Base-by-base conservation (phyloP, 306 rosid genomes). In the Prunus campanulata region DNA sequence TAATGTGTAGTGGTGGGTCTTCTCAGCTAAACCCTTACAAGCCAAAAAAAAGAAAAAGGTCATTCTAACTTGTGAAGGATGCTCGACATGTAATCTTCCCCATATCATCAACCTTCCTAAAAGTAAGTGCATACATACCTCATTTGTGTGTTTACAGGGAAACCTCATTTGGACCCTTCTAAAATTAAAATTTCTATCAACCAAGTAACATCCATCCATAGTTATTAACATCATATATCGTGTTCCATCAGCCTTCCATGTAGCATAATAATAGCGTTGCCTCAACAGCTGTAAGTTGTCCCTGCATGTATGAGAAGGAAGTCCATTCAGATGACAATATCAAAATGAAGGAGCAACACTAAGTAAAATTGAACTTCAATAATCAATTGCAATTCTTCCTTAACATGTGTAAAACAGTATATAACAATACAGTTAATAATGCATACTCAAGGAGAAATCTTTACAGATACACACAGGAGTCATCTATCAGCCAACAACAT, bases 181-280 rank as follows among this genome's bases (percentile, higher is more conserved):
- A 83, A 87, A 93, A 81, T 85, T 91, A 84, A 88, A 93, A 83
- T 35, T 81, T 78, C 98, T 91, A 84, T 93, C 98, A 74, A 93
- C 82, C 84, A 93, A 87, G 87, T 87, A 93, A 83, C 98, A 93
- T 35, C 98, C 98, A 82, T 93, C 98, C 86, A 87, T 63, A 29
- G 90, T 93, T 75, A 91, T 90, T 75, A 91, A 87, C 98, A 93
- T 91, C 98, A 93, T 93, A 83, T 93, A 93, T 81, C 98, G 85
- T 30, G 98, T 93, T 81, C 98, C 98, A 78, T 93, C 96, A 82
- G 98, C 98, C 90, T 93, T 93, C 98, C 98, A 93, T 16, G 98
- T 93, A 73, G 98, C 98, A 87, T 93, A 93, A 79, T 93, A 93
- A 80, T 91, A 93, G 32, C 97, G 98, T 72, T 93, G 98, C 80